Conservation (phyloP, 2,329 filamentous ascomycete species). For the Ophiostoma sp. region DNA sequence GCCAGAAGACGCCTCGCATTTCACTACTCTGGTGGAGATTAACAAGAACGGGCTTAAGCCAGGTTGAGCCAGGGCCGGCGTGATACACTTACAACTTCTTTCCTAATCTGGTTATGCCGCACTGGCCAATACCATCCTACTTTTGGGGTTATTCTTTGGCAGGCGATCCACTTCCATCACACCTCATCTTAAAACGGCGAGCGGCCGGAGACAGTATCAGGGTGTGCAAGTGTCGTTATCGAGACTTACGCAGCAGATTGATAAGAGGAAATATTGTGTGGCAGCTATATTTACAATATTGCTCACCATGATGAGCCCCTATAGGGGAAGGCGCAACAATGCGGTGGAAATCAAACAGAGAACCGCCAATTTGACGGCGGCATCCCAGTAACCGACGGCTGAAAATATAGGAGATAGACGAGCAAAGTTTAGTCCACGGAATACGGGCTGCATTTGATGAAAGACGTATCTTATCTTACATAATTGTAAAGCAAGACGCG, state of each 20-base stretch:
- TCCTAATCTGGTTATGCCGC: neutral
- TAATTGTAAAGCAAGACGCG: too few species aligned
- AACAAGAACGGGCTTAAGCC: neutral
- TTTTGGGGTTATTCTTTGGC: neutral
- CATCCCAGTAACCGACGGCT: neutral
- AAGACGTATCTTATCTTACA: too few species aligned
- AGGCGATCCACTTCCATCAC: neutral
- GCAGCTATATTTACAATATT: neutral
- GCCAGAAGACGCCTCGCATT: too few species aligned
- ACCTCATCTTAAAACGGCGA: neutral
- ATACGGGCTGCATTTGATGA: too few species aligned
- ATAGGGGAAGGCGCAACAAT: neutral
- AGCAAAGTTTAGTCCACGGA: neutral
- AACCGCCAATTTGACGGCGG: neutral
- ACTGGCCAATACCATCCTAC: neutral
- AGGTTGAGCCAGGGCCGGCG: neutral
- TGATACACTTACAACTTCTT: conserved; percentile 8
- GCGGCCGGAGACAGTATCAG: neutral
- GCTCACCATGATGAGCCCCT: neutral
- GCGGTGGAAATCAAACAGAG: neutral
- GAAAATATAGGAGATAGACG: neutral
- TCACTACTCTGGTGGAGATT: conserved; percentile 3
- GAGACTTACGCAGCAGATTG: neutral
- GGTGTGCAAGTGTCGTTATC: neutral
- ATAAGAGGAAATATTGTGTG: neutral